Evolutionary conservation across 108 stramenopile species (phyloP).

Genomic region (Cyclotella atomus): DNA sequence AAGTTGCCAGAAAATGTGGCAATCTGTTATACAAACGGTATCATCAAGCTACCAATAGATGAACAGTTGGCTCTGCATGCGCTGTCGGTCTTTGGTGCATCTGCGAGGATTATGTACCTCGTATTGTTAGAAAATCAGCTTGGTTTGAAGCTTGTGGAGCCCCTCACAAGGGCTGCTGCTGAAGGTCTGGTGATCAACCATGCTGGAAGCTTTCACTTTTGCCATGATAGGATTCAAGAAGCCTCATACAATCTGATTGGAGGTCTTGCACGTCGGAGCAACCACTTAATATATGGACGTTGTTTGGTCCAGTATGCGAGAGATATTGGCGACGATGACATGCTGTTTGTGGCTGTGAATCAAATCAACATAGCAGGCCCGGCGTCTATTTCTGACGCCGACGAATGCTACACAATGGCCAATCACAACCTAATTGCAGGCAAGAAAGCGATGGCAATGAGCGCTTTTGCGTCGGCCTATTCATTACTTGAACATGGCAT

Average conservation of each 20-base stretch:
- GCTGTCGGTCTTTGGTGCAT: slow-evolving; percentile 17
- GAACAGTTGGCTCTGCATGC: slow-evolving; percentile 9
- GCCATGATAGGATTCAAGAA: slow-evolving; percentile 30
- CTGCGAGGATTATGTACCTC: background rate
- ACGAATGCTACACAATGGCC: background rate
- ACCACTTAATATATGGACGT: slow-evolving; percentile 12
- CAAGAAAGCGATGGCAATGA: slow-evolving; percentile 43
- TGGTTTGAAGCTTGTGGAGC: background rate
- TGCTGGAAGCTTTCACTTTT: slow-evolving; percentile 9
- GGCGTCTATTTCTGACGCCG: background rate
- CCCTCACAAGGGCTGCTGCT: slow-evolving; percentile 9
- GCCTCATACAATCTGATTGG: slow-evolving; percentile 27
- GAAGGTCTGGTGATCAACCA: slow-evolving; percentile 19
- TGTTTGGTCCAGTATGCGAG: background rate
- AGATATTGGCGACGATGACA: background rate
- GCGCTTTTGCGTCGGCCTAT: too few relatives aligned
- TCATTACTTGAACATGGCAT: too few relatives aligned
- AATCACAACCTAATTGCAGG: slow-evolving; percentile 34
- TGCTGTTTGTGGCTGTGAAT: slow-evolving; percentile 19
- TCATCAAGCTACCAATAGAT: slow-evolving; percentile 12
- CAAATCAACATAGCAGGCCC: slow-evolving; percentile 34
- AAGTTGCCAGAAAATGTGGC: slow-evolving; percentile 21
- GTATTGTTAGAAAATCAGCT: slow-evolving; percentile 6
- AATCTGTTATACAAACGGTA: slow-evolving; percentile 6
- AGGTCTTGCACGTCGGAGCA: background rate